phyloP scores from a whole-genome alignment of 306 rosid species.

The Alnus glutinosa region DNA sequence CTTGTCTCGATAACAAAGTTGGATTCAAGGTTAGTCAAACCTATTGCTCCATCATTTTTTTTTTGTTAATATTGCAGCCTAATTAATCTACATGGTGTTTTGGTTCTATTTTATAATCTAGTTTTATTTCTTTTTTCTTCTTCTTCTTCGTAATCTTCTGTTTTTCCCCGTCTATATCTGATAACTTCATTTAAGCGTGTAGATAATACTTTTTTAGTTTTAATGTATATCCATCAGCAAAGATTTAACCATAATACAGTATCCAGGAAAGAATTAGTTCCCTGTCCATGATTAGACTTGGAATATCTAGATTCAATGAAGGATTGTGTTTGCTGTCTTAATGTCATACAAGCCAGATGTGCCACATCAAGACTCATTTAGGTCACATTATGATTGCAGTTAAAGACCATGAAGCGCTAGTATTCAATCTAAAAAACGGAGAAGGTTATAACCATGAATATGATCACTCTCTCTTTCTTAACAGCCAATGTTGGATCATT shows the following conservation, averaged over 20 bases:
- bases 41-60: not conserved
- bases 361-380: not conserved
- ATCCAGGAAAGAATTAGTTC: not conserved
- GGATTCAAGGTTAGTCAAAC: conserved; percentile 79
- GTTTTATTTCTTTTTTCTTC: not conserved
- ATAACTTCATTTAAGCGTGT: not conserved
- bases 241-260: not conserved
- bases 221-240: not conserved
- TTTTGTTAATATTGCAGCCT: conserved; percentile 1
- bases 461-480: not conserved
- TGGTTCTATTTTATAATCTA: not conserved
- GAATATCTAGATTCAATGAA: not conserved
- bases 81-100: not conserved
- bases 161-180: too few species aligned
- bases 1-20: conserved; percentile 90
- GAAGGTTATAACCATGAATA: not conserved
- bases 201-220: not conserved
- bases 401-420: not conserved
- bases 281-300: not conserved
- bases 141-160: not conserved
- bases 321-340: not conserved
- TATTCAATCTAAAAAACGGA: not conserved
- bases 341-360: not conserved
- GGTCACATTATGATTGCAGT: not conserved
- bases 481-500: not conserved